Percentiles rank a stretch among this genome's conserved stretches.
Conservation (phyloP, 78 protist species). For the Monocercomonoides exilis region DNA sequence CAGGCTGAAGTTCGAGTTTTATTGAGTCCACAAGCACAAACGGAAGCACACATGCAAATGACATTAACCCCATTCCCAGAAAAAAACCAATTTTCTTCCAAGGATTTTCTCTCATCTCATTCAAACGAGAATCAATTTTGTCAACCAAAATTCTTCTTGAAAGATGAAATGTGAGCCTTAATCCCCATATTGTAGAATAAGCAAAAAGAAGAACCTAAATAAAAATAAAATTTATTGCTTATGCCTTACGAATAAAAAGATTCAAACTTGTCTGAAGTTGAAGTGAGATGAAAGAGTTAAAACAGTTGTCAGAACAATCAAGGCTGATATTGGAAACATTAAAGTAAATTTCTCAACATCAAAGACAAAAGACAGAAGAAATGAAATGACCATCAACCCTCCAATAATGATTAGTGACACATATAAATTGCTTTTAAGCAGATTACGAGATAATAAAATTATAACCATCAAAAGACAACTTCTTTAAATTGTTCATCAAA, state of each 20-base stretch:
- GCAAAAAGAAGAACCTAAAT: background rate
- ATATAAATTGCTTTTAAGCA: background rate
- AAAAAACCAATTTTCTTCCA: too few relatives aligned
- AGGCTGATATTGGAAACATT: background rate
- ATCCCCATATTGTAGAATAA: background rate
- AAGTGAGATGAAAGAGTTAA: background rate
- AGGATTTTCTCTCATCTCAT: too few relatives aligned
- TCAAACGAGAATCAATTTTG: background rate
- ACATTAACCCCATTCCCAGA: too few relatives aligned
- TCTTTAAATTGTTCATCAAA: too few relatives aligned
- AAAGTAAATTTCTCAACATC: background rate
- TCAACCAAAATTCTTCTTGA: background rate
- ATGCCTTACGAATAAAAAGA: background rate
- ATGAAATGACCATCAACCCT: too few relatives aligned
- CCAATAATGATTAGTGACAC: too few relatives aligned
- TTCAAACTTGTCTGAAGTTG: background rate
- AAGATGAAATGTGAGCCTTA: background rate
- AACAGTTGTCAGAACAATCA: background rate
- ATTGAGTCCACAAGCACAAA: background rate
- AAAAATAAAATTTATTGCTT: background rate
- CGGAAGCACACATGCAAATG: background rate
- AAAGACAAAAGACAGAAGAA: background rate
- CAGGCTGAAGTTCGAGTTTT: background rate
- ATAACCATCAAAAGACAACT: too few relatives aligned
- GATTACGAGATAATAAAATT: background rate